Base-by-base conservation (phyloP, 257 asterid species). In the Anisodus tanguticus region DNA sequence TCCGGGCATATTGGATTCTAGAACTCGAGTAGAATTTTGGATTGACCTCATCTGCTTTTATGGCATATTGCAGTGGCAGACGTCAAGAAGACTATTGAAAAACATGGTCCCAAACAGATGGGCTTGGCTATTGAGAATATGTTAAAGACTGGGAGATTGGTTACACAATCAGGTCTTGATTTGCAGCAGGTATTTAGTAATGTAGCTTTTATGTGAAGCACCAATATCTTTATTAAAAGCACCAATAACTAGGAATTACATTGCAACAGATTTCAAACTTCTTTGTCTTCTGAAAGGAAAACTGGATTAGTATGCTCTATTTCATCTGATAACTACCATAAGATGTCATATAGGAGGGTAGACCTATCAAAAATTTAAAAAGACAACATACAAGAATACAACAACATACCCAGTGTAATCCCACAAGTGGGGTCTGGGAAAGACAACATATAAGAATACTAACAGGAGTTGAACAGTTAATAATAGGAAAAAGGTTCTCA, bases 111-210 rank as follows among this genome's bases (percentile, higher is more conserved):
- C 43, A 86, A 63, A 79, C 94, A 88, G 84, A 93, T 93, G 77
- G 92, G 98, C 82, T 85, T 85, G 84, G 90, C 90, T 89, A 88
- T 97, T 88, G 98, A 93, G 76, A 95, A 89, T 87, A 79, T 97
- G 93, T 81, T 97, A 88, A 95, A 93, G 94, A 97, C 99, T 13
- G 99, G 99, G 86, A 88, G 88, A 79, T 80, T 97, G 89, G 84
- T n/a, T 62, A 92, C 99, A 78, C 91, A 90, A 82, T 86, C 97
- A 51, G 95, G 98, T 79, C 85, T 97, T 79, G 99, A 97, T 90
- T 88, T 97, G 89, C 97, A 91, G 87, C 98, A 97, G 99, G 99
- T 97, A 96, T 84, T 54, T 22, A 64, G 58, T 39, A 39, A 72
- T 57, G 59, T 41, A 4, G 68, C 71, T 82, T 83, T 63, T 66